These are phyloP conservation scores for Mesotaenium endlicherianum DNA, from an alignment of 139 green algal genomes.

Conservation along the genomic window DNA sequence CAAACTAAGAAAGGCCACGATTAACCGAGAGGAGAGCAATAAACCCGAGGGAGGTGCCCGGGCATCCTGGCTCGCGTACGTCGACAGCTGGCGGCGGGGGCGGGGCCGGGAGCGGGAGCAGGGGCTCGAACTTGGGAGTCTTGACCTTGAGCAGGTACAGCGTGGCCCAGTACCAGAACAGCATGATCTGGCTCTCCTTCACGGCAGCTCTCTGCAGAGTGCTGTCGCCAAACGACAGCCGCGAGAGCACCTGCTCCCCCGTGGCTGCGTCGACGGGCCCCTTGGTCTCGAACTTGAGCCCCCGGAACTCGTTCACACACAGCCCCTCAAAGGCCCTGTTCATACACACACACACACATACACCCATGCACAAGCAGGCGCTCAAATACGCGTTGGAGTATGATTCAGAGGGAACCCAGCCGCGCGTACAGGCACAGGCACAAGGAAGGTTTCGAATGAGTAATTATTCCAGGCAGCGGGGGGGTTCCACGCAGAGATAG, in stretches of 20 bases:
- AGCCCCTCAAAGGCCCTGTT: constrained; percentile 60
- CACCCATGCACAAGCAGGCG: too few species aligned
- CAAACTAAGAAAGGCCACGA: too few species aligned
- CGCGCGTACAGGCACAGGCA: too few species aligned
- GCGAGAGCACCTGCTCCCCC: constrained; percentile 61
- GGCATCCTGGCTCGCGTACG: too few species aligned
- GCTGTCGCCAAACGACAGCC: constrained; percentile 63
- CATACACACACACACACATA: background rate
- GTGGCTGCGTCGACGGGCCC: constrained; percentile 25
- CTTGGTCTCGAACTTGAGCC: constrained; percentile 65
- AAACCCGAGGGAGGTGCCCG: too few species aligned
- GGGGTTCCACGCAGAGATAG: too few species aligned
- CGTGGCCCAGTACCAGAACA: constrained; percentile 3
- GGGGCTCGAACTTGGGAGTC: background rate
- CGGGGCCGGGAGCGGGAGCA: constrained; percentile 1
- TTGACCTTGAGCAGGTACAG: constrained; percentile 5
- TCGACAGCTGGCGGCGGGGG: too few species aligned
- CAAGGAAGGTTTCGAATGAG: too few species aligned
- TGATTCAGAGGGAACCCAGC: too few species aligned
- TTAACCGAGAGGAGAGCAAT: too few species aligned
- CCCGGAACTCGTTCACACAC: constrained; percentile 88
- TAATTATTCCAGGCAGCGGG: too few species aligned
- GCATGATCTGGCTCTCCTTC: constrained; percentile 8
- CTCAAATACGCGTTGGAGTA: too few species aligned
- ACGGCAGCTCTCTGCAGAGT: constrained; percentile 29